Evolutionary conservation across 202 grass and related monocot genomes (phyloP).

Genomic region (Panicum hallii): DNA sequence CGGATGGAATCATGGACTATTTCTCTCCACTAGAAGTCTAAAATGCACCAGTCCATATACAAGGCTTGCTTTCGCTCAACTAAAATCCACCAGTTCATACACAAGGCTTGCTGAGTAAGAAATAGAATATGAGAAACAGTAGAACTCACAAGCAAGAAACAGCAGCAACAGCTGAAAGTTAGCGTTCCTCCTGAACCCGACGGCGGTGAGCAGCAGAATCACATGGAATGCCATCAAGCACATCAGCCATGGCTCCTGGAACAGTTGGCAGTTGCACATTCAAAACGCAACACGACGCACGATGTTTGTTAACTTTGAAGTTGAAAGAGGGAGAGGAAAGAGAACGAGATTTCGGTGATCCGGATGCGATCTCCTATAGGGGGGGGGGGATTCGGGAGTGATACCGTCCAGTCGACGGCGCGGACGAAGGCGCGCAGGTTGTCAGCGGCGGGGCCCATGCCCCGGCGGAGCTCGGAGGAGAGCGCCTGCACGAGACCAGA

Average conservation of each 20-base stretch:
- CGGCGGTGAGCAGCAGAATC: slow-evolving; percentile 64
- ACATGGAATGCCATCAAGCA: slow-evolving; percentile 74
- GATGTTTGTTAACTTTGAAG: slow-evolving; percentile 3
- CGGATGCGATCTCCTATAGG: slow-evolving; percentile 23
- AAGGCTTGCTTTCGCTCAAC: not conserved
- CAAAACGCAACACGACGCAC: not conserved
- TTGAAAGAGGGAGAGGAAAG: not conserved
- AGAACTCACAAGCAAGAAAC: slow-evolving; percentile 78
- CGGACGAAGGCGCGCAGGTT: slow-evolving; percentile 77
- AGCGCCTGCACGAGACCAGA: slow-evolving; percentile 73
- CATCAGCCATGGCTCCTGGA: slow-evolving; percentile 88
- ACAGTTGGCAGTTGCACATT: not conserved
- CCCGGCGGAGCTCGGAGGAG: slow-evolving; percentile 86
- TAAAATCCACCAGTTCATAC: not conserved
- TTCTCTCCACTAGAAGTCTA: not conserved
- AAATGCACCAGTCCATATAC: too few species aligned
- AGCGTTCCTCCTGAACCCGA: slow-evolving; percentile 66
- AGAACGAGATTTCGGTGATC: not conserved
- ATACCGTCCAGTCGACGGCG: slow-evolving; percentile 91
- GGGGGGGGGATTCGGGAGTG: slow-evolving; percentile 4
- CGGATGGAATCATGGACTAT: not conserved
- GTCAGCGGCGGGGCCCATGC: slow-evolving; percentile 76
- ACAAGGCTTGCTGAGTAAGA: not conserved
- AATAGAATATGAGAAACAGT: not conserved
- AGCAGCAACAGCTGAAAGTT: slow-evolving; percentile 77